phyloP scores from a whole-genome alignment of 2,329 filamentous ascomycete genomes.

The Diplodia corticola region DNA sequence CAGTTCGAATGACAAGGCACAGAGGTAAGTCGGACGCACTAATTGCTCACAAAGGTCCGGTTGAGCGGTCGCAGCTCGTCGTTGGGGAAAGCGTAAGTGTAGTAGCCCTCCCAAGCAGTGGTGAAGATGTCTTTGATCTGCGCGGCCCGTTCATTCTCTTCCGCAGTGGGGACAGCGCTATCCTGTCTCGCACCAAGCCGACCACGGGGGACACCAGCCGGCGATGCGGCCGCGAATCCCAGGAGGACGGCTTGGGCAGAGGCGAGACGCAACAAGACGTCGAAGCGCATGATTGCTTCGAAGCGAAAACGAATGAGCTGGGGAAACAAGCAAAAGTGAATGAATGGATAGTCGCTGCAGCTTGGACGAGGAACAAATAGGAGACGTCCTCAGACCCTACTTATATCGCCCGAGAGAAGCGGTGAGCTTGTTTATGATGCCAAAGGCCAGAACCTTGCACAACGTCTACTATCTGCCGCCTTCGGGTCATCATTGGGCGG shows the following conservation, averaged over 20 bases:
- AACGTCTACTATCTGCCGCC: not conserved
- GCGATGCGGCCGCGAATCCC: not conserved
- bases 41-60: constrained; percentile 66
- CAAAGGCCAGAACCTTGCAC: not conserved
- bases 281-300: constrained; percentile 5
- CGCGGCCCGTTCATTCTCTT: constrained; percentile 30
- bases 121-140: constrained; percentile 38
- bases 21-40: constrained; percentile 50
- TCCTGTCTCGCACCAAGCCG: not conserved
- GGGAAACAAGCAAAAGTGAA: not conserved
- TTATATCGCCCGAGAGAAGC: not conserved
- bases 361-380: not conserved
- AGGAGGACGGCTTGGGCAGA: not conserved
- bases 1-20: not conserved
- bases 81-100: constrained; percentile 71
- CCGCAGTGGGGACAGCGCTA: not conserved
- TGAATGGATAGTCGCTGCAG: not conserved
- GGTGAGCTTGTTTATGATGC: not conserved
- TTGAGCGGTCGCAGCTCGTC: constrained; percentile 72
- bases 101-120: constrained; percentile 54
- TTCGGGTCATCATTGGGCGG: not conserved
- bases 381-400: not conserved
- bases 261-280: not conserved
- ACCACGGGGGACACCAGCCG: not conserved
- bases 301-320: not conserved